phyloP scores from a whole-genome alignment of 2,329 filamentous ascomycete genomes.

The Botrytis fragariae region DNA sequence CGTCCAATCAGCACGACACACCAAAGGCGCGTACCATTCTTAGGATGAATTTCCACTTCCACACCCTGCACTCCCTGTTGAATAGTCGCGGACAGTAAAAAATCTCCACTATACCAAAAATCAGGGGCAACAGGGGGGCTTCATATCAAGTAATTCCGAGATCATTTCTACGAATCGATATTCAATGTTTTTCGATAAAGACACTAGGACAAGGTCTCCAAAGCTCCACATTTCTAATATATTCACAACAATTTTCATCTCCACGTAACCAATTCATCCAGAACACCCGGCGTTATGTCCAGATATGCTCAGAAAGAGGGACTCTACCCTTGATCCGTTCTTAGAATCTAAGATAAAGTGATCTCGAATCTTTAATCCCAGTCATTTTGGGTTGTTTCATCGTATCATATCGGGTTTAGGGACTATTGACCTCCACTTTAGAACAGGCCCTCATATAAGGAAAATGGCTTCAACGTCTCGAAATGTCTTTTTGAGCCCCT shows the following conservation, averaged over 20 bases:
- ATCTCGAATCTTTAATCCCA: slow-evolving; percentile 2
- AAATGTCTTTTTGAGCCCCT: background rate
- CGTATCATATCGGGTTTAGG: background rate
- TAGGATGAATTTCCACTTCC: background rate
- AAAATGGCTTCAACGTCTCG: slow-evolving; percentile 3
- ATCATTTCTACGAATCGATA: slow-evolving; percentile 8
- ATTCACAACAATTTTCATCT: slow-evolving; percentile 16
- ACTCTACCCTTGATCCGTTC: background rate
- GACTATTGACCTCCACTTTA: slow-evolving; percentile 4
- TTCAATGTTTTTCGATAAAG: background rate
- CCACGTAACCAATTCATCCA: slow-evolving; percentile 18
- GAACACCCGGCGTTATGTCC: slow-evolving; percentile 5
- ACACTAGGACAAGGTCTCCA: background rate
- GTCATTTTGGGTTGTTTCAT: slow-evolving; percentile 5
- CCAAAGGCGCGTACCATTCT: background rate
- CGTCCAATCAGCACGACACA: background rate
- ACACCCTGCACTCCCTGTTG: background rate
- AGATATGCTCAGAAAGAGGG: background rate
- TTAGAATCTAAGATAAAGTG: background rate
- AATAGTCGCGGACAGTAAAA: background rate
- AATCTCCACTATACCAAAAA: background rate
- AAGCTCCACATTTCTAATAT: slow-evolving; percentile 19
- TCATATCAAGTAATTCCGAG: background rate
- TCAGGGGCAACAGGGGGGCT: background rate
- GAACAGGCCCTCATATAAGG: slow-evolving; percentile 1